Conservation (phyloP, 768 basidiomycete species). For the Naganishia friedmannii region DNA sequence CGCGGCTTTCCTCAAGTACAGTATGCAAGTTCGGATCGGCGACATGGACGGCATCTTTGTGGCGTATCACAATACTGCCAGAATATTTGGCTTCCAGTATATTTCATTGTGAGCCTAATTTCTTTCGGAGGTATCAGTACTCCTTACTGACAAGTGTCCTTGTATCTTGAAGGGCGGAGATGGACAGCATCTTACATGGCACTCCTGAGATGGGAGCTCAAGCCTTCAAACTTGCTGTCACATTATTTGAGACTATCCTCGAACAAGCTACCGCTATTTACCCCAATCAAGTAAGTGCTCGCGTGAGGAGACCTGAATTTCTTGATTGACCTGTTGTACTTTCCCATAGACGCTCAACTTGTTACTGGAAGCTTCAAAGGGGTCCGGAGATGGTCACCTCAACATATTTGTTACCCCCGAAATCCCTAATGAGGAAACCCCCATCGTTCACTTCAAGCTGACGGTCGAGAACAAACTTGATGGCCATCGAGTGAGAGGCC, state of each 20-base stretch:
- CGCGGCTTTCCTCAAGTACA: conserved; percentile 92
- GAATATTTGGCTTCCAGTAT: conserved; percentile 92
- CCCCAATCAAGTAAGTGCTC: conserved; percentile 63
- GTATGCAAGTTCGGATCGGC: conserved; percentile 92
- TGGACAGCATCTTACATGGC: conserved; percentile 80
- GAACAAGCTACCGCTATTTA: conserved; percentile 62
- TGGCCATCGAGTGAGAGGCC: conserved; percentile 51
- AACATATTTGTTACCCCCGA: conserved; percentile 23
- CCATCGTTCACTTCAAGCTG: conserved; percentile 55
- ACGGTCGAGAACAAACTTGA: conserved; percentile 57
- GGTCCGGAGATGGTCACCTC: not conserved
- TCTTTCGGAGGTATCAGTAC: not conserved
- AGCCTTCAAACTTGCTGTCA: conserved; percentile 72
- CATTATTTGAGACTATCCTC: conserved; percentile 66
- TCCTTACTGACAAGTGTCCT: not conserved
- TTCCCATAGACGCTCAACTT: conserved; percentile 57
- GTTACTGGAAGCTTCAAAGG: conserved; percentile 35
- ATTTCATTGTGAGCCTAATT: conserved; percentile 58
- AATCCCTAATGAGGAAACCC: conserved; percentile 17
- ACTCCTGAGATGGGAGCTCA: conserved; percentile 62
- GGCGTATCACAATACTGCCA: conserved; percentile 66
- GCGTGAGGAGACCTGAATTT: not conserved
- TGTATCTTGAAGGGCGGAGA: conserved; percentile 58
- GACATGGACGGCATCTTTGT: conserved; percentile 85
- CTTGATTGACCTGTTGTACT: not conserved